These are phyloP conservation scores for Oryza brachyantha DNA, from an alignment of 176 grass and related monocot species.

Conservation along the genomic window DNA sequence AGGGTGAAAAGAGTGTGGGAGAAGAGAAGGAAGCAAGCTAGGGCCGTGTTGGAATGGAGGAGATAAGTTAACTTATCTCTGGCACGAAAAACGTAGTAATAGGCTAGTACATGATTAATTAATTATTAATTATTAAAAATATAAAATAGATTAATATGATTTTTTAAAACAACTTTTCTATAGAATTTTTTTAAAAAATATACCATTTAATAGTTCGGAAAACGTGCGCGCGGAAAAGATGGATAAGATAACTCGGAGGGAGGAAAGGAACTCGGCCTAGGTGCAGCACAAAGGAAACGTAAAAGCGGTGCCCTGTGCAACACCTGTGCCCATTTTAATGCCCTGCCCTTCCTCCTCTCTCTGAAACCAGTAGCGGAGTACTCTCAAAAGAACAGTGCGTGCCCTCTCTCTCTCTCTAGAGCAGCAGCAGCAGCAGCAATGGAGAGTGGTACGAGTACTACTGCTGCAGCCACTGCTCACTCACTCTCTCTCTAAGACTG, in stretches of 20 bases:
- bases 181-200: too few species aligned
- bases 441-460: neutral
- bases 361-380: neutral
- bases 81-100: too few species aligned
- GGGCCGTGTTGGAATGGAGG: too few species aligned
- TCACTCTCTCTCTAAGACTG: neutral
- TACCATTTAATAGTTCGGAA: too few species aligned
- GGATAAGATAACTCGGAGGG: too few species aligned
- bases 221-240: too few species aligned
- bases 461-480: neutral
- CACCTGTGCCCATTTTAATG: conserved; percentile 40
- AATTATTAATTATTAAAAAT: too few species aligned
- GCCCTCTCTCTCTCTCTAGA: neutral
- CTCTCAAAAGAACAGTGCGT: neutral
- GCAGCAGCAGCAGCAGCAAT: neutral
- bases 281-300: conserved; percentile 23
- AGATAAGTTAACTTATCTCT: too few species aligned
- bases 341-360: neutral
- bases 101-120: too few species aligned
- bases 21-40: conserved; percentile 4
- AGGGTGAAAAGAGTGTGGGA: neutral
- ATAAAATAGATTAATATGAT: too few species aligned
- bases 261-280: too few species aligned
- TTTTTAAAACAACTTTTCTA: too few species aligned
- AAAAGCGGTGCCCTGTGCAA: conserved; percentile 5